These are phyloP conservation scores for Xylaria cubensis DNA, from an alignment of 495 filamentous ascomycete genomes.

Conservation along the genomic window DNA sequence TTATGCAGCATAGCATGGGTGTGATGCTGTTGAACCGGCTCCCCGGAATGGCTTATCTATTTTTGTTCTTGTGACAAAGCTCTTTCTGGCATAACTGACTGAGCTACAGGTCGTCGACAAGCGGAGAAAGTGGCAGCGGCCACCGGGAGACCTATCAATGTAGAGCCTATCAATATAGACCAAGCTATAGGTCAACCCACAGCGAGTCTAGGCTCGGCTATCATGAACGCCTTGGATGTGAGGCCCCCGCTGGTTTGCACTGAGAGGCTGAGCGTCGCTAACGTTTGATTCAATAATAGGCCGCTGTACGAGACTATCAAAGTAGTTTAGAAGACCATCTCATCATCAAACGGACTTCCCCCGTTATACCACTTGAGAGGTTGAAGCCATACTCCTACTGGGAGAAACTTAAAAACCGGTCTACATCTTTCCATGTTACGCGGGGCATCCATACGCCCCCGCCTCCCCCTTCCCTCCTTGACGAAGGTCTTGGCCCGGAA, in stretches of 20 bases:
- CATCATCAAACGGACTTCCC: not conserved
- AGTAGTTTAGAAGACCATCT: conserved; percentile 12
- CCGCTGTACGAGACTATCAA: not conserved
- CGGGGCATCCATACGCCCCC: not conserved
- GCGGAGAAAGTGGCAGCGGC: conserved; percentile 17
- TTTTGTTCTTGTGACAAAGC: not conserved
- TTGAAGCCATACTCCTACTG: conserved; percentile 26
- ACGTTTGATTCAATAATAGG: not conserved
- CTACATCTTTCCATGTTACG: not conserved
- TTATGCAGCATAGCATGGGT: not conserved
- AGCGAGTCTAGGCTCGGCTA: not conserved
- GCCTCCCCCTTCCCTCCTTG: not conserved
- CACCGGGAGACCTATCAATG: not conserved
- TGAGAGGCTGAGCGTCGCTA: not conserved
- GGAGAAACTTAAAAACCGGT: conserved; percentile 17
- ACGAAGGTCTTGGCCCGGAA: not conserved
- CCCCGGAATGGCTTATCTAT: not conserved
- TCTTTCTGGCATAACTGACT: not conserved
- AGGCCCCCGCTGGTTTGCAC: not conserved
- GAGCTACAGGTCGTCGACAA: conserved; percentile 31
- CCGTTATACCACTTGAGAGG: conserved; percentile 5
- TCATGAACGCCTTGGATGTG: not conserved
- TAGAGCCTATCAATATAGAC: not conserved
- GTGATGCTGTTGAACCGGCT: not conserved
- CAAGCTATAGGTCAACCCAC: not conserved